Percentiles rank a stretch among this genome's conserved stretches.
Conservation (phyloP, 2,329 filamentous ascomycete genomes). For the Penicillium occitanis region DNA sequence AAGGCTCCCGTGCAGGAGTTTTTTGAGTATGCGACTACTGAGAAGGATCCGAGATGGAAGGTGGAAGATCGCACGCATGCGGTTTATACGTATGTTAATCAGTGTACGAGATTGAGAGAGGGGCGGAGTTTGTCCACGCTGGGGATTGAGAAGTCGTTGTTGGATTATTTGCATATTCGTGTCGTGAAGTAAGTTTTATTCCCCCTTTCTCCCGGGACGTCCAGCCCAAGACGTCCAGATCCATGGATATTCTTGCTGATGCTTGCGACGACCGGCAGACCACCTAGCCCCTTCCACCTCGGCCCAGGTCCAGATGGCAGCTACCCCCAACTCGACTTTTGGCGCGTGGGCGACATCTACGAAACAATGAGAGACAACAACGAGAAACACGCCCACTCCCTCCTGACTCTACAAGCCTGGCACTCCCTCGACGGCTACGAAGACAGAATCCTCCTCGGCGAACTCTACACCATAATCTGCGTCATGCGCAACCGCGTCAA, state of each 20-base stretch:
- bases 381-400: neutral
- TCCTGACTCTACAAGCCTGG: neutral
- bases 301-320: neutral
- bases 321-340: neutral
- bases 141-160: neutral
- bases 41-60: neutral
- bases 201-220: neutral
- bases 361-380: neutral
- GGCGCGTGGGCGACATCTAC: neutral
- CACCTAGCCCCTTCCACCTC: neutral
- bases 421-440: neutral
- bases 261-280: neutral
- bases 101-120: neutral
- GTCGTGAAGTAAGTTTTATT: neutral
- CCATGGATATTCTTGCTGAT: neutral
- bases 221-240: no score
- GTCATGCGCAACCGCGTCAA: slow-evolving; percentile 4
- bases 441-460: neutral
- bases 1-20: neutral
- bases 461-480: slow-evolving; percentile 1
- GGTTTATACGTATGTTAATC: neutral
- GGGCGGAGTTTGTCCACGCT: neutral
- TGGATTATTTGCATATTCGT: neutral
- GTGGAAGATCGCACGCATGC: neutral
- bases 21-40: neutral